These are phyloP conservation scores for Pythium brassicae DNA, from an alignment of 352 stramenopile species.

Conservation along the genomic window DNA sequence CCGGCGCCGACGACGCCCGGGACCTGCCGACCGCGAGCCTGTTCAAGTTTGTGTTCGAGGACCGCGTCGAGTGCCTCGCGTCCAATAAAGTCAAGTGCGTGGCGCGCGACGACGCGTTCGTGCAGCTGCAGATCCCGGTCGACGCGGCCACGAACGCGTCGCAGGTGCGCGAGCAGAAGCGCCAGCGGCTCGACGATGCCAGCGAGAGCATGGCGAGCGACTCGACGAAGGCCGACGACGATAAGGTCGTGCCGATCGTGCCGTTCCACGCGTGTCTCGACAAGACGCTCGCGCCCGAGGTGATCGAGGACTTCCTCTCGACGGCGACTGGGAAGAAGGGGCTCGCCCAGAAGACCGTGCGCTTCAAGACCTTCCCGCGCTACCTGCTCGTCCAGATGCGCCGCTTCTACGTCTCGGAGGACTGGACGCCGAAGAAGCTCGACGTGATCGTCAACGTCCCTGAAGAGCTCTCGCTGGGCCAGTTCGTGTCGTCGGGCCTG, in stretches of 20 bases:
- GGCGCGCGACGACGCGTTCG: conserved; percentile 64
- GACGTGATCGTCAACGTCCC: conserved; percentile 96
- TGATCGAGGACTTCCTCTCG: conserved; percentile 91
- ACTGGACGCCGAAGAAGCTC: conserved; percentile 97
- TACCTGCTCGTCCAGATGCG: conserved; percentile 97
- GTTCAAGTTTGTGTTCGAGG: conserved; percentile 92
- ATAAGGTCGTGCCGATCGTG: conserved; percentile 85
- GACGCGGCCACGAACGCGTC: conserved; percentile 83
- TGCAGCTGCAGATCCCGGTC: conserved; percentile 86
- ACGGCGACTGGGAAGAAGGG: conserved; percentile 73
- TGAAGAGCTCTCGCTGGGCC: conserved; percentile 73
- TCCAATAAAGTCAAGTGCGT: conserved; percentile 89
- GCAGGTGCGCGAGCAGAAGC: conserved; percentile 82
- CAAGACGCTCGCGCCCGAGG: conserved; percentile 85
- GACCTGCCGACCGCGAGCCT: conserved; percentile 74
- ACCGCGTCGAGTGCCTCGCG: conserved; percentile 72
- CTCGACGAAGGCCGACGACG: conserved; percentile 19
- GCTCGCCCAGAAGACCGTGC: conserved; percentile 69
- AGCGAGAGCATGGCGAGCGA: conserved; percentile 13
- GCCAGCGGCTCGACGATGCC: conserved; percentile 77
- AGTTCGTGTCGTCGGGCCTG: conserved; percentile 85
- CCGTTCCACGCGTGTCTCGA: conserved; percentile 94
- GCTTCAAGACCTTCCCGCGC: conserved; percentile 93
- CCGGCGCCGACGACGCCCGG: conserved; percentile 22
- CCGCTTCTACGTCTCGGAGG: conserved; percentile 94